Conservation (phyloP, 495 filamentous ascomycete genomes). For the Penicillium samsonianum region DNA sequence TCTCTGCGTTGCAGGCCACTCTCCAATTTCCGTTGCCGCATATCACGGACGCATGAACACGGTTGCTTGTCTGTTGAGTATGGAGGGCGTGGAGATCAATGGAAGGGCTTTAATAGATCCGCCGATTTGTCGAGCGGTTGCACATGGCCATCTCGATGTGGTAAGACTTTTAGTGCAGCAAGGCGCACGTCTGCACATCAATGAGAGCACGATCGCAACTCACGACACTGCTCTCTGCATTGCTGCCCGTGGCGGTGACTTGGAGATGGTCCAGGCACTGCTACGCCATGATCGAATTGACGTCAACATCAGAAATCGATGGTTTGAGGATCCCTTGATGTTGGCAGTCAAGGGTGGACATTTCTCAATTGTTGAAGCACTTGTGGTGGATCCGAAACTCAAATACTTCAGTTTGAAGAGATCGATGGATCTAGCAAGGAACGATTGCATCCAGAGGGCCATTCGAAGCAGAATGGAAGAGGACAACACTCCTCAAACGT, state of each 20-base stretch:
- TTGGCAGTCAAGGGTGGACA: conserved; percentile 7
- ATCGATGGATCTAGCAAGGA: conserved; percentile 6
- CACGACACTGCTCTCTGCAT: conserved; percentile 18
- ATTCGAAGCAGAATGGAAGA: conserved; percentile 5
- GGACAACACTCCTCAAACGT: conserved; percentile 2
- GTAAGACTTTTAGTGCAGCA: conserved; percentile 11
- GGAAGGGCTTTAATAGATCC: conserved; percentile 11
- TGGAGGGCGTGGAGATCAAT: conserved; percentile 16
- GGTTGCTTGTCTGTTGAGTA: conserved; percentile 7
- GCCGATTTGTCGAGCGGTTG: conserved; percentile 8
- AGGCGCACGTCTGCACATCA: conserved; percentile 9
- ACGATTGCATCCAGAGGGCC: conserved; percentile 9
- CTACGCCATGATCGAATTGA: conserved; percentile 11
- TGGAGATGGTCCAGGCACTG: conserved; percentile 15
- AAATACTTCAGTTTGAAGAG: conserved; percentile 2
- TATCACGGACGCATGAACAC: conserved; percentile 4
- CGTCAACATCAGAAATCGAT: conserved; percentile 10
- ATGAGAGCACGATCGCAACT: conserved; percentile 10
- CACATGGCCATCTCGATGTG: conserved; percentile 3
- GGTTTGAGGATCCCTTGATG: conserved; percentile 8
- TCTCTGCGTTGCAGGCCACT: conserved; percentile 14
- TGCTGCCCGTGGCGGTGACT: conserved; percentile 11
- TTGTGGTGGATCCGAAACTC: conserved; percentile 2
- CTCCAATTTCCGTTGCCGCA: conserved; percentile 10
- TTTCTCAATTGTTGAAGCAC: conserved; percentile 5